Evolutionary conservation across 208 protist species (phyloP).

Genomic region (Perkinsela sp.): DNA sequence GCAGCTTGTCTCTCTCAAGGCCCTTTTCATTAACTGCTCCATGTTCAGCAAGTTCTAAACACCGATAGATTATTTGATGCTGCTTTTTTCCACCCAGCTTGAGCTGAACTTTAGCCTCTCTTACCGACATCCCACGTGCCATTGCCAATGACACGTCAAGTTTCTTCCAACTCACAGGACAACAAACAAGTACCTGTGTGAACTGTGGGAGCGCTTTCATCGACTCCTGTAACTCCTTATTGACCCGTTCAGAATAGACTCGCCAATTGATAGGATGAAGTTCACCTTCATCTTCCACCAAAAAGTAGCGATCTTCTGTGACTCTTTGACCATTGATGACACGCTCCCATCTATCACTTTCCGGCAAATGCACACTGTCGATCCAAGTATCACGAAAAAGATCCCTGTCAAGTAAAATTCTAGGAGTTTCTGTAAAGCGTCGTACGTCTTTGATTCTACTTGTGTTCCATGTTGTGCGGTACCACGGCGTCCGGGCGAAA

Average conservation of each 20-base stretch:
- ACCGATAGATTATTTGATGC: slow-evolving; percentile 43
- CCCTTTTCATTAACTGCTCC: slow-evolving; percentile 39
- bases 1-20: slow-evolving; percentile 49
- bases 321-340: slow-evolving; percentile 60
- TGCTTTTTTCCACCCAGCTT: slow-evolving; percentile 54
- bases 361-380: slow-evolving; percentile 15
- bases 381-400: not conserved
- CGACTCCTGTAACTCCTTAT: slow-evolving; percentile 40
- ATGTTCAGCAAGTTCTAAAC: slow-evolving; percentile 46
- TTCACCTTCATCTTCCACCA: slow-evolving; percentile 47
- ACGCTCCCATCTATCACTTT: slow-evolving; percentile 47
- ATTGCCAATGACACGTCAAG: slow-evolving; percentile 52
- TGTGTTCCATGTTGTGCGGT: not conserved
- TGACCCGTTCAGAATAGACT: slow-evolving; percentile 49
- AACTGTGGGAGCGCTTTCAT: slow-evolving; percentile 52
- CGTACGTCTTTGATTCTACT: not conserved
- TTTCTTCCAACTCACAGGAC: slow-evolving; percentile 59
- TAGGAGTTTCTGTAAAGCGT: not conserved
- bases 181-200: slow-evolving; percentile 38
- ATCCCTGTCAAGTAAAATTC: not conserved
- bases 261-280: slow-evolving; percentile 61
- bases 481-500: not conserved
- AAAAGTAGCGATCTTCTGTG: slow-evolving; percentile 43
- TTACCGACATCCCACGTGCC: slow-evolving; percentile 42
- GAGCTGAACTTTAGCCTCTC: slow-evolving; percentile 58